Evolutionary conservation across 257 asterid species (phyloP).

Genomic region (Ilex asprella): DNA sequence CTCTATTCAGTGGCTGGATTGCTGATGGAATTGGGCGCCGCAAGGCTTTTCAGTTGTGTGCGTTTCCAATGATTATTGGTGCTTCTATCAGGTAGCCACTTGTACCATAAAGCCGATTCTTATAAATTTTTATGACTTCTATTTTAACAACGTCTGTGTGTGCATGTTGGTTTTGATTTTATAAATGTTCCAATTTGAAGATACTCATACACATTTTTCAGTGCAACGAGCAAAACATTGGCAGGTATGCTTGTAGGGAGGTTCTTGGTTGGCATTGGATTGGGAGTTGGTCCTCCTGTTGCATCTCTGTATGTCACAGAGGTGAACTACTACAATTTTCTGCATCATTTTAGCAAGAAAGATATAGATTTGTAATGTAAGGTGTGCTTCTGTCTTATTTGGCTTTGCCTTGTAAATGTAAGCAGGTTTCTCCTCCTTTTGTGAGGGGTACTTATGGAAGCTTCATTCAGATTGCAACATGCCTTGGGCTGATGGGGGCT

Average conservation of each 20-base stretch:
- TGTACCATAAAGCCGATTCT: not conserved
- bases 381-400: constrained; percentile 10
- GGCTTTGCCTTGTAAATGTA: constrained; percentile 7
- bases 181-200: constrained; percentile 1
- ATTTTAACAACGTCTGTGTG: not conserved
- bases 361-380: not conserved
- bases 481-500: constrained; percentile 77
- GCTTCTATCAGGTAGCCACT: constrained; percentile 51
- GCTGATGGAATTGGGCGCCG: constrained; percentile 90
- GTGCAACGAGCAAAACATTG: constrained; percentile 63
- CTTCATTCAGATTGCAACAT: constrained; percentile 78
- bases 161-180: constrained; percentile 3
- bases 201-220: constrained; percentile 33
- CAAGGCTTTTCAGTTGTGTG: constrained; percentile 79
- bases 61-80: constrained; percentile 79
- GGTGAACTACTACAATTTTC: constrained; percentile 34
- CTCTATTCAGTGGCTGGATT: constrained; percentile 74
- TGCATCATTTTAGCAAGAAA: not conserved
- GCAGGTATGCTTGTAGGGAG: constrained; percentile 86
- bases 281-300: constrained; percentile 92
- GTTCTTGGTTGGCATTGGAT: constrained; percentile 72
- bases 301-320: constrained; percentile 85
- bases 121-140: not conserved
- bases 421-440: constrained; percentile 82
- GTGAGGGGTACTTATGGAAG: constrained; percentile 96